phyloP scores from a whole-genome alignment of 139 green algal genomes.

The Pleodorina starrii region DNA sequence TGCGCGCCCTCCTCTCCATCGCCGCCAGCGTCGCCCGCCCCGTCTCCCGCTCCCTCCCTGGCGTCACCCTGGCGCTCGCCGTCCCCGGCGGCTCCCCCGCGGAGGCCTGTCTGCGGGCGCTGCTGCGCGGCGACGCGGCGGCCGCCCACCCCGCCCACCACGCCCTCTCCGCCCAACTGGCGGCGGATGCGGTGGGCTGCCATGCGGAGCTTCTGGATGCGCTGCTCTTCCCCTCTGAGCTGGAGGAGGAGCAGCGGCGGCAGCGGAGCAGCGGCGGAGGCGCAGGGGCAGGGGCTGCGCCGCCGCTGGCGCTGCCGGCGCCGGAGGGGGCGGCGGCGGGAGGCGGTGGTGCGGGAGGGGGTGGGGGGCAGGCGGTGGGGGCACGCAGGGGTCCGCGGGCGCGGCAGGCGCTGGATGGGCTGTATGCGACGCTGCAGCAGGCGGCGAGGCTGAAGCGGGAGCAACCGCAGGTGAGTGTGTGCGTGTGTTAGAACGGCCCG shows the following conservation, averaged over 20 bases:
- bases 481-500: too few species aligned
- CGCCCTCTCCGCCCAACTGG: constrained; percentile 59
- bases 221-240: constrained; percentile 66
- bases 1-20: constrained; percentile 46
- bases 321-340: neutral
- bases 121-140: constrained; percentile 8
- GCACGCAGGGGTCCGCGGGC: neutral
- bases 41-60: constrained; percentile 16
- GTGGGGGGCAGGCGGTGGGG: neutral
- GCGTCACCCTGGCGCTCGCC: constrained; percentile 21
- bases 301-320: neutral
- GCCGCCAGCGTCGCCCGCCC: constrained; percentile 43
- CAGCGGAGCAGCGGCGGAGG: neutral
- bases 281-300: neutral
- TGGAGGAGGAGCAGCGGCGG: constrained; percentile 52
- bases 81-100: constrained; percentile 36
- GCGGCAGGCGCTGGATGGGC: constrained; percentile 64
- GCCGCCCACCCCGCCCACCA: constrained; percentile 32
- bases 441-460: constrained; percentile 47
- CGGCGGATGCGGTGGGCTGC: constrained; percentile 55
- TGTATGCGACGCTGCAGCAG: constrained; percentile 63
- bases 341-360: neutral
- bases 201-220: constrained; percentile 68
- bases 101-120: constrained; percentile 41
- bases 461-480: constrained; percentile 51